These are phyloP conservation scores for Cylindrotheca closterium DNA, from an alignment of 108 stramenopile genomes.

Conservation along the genomic window DNA sequence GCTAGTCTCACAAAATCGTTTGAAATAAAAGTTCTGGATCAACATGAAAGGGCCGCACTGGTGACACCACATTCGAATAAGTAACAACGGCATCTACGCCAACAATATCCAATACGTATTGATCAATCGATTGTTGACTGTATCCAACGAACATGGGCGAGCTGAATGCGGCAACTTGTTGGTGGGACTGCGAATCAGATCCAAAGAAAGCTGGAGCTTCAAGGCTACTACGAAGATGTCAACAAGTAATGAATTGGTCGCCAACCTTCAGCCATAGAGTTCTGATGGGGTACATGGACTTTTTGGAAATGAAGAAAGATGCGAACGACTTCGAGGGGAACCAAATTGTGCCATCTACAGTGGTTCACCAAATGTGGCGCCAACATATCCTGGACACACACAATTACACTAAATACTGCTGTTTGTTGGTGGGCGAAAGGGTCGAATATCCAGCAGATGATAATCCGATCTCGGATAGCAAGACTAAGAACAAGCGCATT, in stretches of 20 bases:
- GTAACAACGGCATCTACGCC: too few relatives aligned
- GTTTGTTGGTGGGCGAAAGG: constrained; percentile 33
- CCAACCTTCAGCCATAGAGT: constrained; percentile 1
- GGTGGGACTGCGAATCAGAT: background rate
- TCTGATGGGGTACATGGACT: constrained; percentile 48
- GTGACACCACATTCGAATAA: too few relatives aligned
- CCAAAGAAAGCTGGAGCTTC: background rate
- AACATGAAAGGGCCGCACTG: too few relatives aligned
- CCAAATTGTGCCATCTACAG: constrained; percentile 36
- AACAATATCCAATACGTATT: too few relatives aligned
- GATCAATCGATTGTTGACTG: too few relatives aligned
- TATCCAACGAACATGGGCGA: too few relatives aligned
- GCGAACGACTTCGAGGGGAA: constrained; percentile 43
- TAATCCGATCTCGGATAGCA: background rate
- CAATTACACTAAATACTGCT: constrained; percentile 42
- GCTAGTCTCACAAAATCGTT: too few relatives aligned
- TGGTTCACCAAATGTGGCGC: constrained; percentile 59
- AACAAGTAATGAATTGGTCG: background rate
- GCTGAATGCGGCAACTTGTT: background rate
- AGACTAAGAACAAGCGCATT: background rate
- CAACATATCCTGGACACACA: constrained; percentile 46
- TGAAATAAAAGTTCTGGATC: too few relatives aligned
- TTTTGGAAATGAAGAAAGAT: constrained; percentile 48
- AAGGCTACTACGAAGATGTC: background rate
- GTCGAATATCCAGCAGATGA: constrained; percentile 15